These are phyloP conservation scores for Panus rudis DNA, from an alignment of 768 basidiomycete genomes.

Conservation along the genomic window DNA sequence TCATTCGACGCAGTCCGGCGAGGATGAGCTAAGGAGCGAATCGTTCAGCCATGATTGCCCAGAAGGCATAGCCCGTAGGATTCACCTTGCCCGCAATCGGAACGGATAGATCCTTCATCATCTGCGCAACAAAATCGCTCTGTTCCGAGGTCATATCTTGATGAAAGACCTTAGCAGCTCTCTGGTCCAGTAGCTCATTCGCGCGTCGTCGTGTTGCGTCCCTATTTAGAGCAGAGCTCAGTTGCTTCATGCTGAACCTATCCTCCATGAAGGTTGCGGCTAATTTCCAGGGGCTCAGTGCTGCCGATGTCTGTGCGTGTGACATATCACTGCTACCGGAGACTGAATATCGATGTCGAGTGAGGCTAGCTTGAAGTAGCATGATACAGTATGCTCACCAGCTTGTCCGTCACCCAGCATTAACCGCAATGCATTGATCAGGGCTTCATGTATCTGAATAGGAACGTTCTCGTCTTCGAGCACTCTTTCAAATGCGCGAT, in stretches of 20 bases:
- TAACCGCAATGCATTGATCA: slow-evolving; percentile 59
- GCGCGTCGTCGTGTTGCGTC: slow-evolving; percentile 47
- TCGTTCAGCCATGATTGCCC: neutral
- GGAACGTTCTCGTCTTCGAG: slow-evolving; percentile 30
- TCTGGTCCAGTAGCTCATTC: slow-evolving; percentile 55
- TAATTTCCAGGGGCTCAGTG: slow-evolving; percentile 79
- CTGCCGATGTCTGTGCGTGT: slow-evolving; percentile 53
- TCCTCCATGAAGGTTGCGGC: slow-evolving; percentile 76
- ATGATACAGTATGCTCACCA: slow-evolving; percentile 31
- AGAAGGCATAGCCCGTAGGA: neutral
- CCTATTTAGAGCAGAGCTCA: slow-evolving; percentile 60
- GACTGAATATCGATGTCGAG: neutral
- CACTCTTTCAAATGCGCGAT: slow-evolving; percentile 58
- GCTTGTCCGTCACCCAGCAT: slow-evolving; percentile 59
- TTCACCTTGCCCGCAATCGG: slow-evolving; percentile 63
- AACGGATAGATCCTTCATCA: slow-evolving; percentile 62
- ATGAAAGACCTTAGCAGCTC: slow-evolving; percentile 62
- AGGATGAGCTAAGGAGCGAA: slow-evolving; percentile 60
- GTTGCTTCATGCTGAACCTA: slow-evolving; percentile 66
- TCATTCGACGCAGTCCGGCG: slow-evolving; percentile 61
- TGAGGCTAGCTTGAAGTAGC: neutral
- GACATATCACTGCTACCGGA: slow-evolving; percentile 21
- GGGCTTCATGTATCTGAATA: slow-evolving; percentile 43
- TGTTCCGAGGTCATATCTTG: slow-evolving; percentile 73
- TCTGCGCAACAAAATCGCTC: slow-evolving; percentile 78